Conservation (phyloP, 75 land plant species). For the Pinus tabuliformis region DNA sequence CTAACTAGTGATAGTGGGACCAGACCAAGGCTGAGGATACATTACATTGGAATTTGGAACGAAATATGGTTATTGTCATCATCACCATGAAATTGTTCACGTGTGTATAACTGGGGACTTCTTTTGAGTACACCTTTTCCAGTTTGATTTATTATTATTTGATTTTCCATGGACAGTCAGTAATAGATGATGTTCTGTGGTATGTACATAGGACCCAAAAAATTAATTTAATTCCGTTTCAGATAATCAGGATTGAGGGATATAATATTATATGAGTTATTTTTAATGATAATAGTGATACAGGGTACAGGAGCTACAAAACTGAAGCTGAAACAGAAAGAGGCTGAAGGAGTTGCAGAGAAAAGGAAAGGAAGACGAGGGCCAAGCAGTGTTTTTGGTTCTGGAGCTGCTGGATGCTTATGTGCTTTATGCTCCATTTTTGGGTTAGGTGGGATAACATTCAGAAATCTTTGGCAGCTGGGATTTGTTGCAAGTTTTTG, state of each 20-base stretch:
- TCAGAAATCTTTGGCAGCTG: constrained; percentile 64
- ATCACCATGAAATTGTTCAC: not conserved
- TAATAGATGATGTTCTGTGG: not conserved
- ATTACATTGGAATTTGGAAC: not conserved
- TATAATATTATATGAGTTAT: constrained; percentile 3
- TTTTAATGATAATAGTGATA: constrained; percentile 7
- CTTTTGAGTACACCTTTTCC: not conserved
- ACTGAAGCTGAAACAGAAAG: constrained; percentile 82
- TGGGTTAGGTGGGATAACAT: constrained; percentile 57
- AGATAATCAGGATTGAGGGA: not conserved
- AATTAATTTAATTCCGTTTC: not conserved
- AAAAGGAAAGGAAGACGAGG: constrained; percentile 90
- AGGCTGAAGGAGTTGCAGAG: constrained; percentile 88
- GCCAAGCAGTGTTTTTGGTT: constrained; percentile 94
- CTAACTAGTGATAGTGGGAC: not conserved
- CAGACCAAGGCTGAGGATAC: not conserved
- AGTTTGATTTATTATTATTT: not conserved
- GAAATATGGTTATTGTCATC: not conserved
- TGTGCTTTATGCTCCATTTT: constrained; percentile 68
- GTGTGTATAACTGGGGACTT: not conserved
- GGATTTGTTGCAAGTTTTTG: constrained; percentile 95
- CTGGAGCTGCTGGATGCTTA: constrained; percentile 83
- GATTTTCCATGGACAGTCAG: not conserved
- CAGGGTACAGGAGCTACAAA: constrained; percentile 92
- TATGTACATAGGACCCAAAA: not conserved